phyloP scores from a whole-genome alignment of 805 yeast genomes.

The Kodamaea jinghongensis region DNA sequence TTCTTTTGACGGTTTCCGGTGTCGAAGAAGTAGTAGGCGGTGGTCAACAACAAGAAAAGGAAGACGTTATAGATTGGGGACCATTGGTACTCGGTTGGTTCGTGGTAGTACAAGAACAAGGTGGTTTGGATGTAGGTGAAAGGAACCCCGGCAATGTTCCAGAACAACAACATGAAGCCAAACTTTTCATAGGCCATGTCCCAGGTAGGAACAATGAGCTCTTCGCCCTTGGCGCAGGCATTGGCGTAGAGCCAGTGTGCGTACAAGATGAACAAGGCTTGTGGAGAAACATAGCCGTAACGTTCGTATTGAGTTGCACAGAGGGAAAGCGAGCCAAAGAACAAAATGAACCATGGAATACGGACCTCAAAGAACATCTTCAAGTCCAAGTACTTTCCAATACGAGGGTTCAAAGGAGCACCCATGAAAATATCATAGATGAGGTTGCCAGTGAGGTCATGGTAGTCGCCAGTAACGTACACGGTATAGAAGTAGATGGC shows the following conservation, averaged over 20 bases:
- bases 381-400: conserved; percentile 81
- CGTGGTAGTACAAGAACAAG: conserved; percentile 74
- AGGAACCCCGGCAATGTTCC: conserved; percentile 99
- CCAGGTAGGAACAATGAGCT: conserved; percentile 96
- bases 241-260: conserved; percentile 96
- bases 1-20: conserved; percentile 95
- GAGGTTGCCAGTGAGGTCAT: conserved; percentile 87
- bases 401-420: conserved; percentile 93
- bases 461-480: conserved; percentile 67
- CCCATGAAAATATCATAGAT: conserved; percentile 95
- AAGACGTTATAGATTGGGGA: conserved; percentile 56
- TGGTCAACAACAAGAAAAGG: conserved; percentile 54
- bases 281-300: conserved; percentile 78
- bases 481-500: conserved; percentile 68
- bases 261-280: conserved; percentile 65
- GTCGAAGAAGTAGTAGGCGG: conserved; percentile 90
- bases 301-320: conserved; percentile 75
- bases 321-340: conserved; percentile 72
- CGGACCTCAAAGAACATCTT: conserved; percentile 98
- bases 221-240: conserved; percentile 98
- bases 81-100: conserved; percentile 81
- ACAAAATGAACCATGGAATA: conserved; percentile 91
- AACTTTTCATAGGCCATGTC: conserved; percentile 99
- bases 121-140: conserved; percentile 96
- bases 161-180: conserved; percentile 97